Percentiles rank a stretch among this genome's conserved stretches.
These are phyloP conservation scores for Papiliotrema nemorosa DNA, from an alignment of 1,284 basidiomycete species.

Conservation along the genomic window DNA sequence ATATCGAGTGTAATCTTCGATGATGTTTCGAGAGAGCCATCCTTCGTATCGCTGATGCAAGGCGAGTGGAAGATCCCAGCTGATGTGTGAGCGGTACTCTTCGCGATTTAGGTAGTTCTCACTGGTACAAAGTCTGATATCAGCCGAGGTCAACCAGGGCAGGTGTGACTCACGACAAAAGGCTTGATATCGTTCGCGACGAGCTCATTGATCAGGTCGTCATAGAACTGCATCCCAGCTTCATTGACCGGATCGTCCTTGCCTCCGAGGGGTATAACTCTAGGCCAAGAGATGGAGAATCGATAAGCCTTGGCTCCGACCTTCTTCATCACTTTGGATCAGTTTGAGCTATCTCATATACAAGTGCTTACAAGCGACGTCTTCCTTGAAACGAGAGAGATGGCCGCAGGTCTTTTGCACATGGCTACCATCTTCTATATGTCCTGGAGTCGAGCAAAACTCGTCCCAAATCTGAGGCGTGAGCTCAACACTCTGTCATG, in stretches of 20 bases:
- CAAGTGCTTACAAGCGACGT: constrained; percentile 53
- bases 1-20: constrained; percentile 63
- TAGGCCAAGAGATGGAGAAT: constrained; percentile 72
- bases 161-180: constrained; percentile 61
- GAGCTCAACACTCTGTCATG: background rate
- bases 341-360: background rate
- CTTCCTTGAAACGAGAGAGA: constrained; percentile 64
- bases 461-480: constrained; percentile 71
- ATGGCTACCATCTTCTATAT: constrained; percentile 62
- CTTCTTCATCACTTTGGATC: constrained; percentile 47
- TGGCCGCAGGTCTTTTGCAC: constrained; percentile 70
- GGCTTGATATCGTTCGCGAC: constrained; percentile 62
- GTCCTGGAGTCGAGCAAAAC: constrained; percentile 63
- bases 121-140: constrained; percentile 64
- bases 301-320: constrained; percentile 60
- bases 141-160: background rate
- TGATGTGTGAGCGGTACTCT: constrained; percentile 5
- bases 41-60: constrained; percentile 69
- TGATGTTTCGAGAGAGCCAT: constrained; percentile 58
- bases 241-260: constrained; percentile 66
- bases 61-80: constrained; percentile 69
- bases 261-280: constrained; percentile 64
- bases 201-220: constrained; percentile 62
- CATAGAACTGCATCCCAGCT: constrained; percentile 59
- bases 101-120: background rate